Conservation (phyloP, 225 moss, liverwort and hornwort genomes). For the Antitrichia curtipendula region DNA sequence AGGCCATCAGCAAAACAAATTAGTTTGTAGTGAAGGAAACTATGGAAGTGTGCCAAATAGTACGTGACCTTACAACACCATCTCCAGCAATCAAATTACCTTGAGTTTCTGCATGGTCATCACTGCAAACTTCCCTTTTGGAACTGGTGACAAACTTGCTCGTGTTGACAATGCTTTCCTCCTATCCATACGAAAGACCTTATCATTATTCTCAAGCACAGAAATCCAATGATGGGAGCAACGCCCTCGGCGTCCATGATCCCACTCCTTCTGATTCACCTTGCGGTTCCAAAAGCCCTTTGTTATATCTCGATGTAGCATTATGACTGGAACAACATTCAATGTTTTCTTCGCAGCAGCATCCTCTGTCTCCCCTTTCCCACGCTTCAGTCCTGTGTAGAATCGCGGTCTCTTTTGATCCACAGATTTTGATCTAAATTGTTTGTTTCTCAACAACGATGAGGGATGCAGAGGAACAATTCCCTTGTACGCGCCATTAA, state of each 20-base stretch:
- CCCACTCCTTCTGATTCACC: slow-evolving; percentile 1
- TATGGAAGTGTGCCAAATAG: background rate
- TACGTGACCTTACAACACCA: background rate
- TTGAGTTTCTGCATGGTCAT: background rate
- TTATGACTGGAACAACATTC: background rate
- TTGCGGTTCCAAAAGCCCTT: slow-evolving; percentile 13
- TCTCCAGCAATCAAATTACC: background rate
- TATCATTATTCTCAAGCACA: background rate
- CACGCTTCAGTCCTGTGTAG: background rate
- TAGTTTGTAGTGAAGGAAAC: too few relatives aligned
- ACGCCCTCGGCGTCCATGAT: background rate
- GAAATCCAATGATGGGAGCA: slow-evolving; percentile 19
- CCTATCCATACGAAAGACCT: background rate
- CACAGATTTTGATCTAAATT: background rate
- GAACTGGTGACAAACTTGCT: background rate
- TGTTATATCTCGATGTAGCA: background rate
- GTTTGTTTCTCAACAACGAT: background rate
- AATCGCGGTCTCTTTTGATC: background rate
- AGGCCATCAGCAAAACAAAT: background rate
- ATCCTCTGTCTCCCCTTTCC: background rate
- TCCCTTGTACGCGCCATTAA: background rate
- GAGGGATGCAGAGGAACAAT: background rate
- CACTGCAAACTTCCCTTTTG: background rate
- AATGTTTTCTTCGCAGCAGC: background rate
- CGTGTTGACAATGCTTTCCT: background rate